Evolutionary conservation across 2,329 filamentous ascomycete genomes (phyloP).

Genomic region (Xylariaceae sp.): DNA sequence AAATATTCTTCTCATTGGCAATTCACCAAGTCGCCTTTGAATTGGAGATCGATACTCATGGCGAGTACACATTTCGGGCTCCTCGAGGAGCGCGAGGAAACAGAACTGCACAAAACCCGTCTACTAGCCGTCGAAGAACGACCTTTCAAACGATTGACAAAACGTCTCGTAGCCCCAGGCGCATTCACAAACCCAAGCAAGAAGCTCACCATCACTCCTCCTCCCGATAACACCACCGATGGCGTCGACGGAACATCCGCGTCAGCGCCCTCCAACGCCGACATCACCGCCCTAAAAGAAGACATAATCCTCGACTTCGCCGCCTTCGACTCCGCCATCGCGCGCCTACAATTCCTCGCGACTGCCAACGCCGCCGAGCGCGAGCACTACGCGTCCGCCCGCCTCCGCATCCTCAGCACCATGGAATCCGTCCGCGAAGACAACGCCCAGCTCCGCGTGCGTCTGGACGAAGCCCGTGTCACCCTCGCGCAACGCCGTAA

Average conservation of each 20-base stretch:
- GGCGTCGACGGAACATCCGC: conserved; percentile 21
- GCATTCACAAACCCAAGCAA: conserved; percentile 53
- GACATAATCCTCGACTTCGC: conserved; percentile 85
- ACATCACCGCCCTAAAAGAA: conserved; percentile 61
- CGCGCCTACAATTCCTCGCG: conserved; percentile 80
- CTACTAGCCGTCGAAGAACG: conserved; percentile 88
- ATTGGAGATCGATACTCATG: conserved; percentile 17
- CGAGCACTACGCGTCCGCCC: conserved; percentile 74
- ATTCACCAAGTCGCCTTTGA: background rate
- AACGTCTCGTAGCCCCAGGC: conserved; percentile 66
- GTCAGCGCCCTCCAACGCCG: conserved; percentile 43
- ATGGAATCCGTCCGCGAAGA: conserved; percentile 72
- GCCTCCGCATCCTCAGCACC: conserved; percentile 69
- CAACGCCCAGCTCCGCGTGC: conserved; percentile 64
- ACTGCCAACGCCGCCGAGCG: conserved; percentile 79
- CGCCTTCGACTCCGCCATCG: conserved; percentile 78
- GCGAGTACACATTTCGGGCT: conserved; percentile 37
- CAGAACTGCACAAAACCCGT: conserved; percentile 79
- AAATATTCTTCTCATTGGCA: background rate
- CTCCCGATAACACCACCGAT: conserved; percentile 48
- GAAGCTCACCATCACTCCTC: conserved; percentile 58
- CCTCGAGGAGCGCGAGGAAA: conserved; percentile 69
- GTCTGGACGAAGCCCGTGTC: conserved; percentile 69
- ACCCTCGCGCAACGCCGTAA: conserved; percentile 73
- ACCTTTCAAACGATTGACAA: conserved; percentile 82